A percentile compares a stretch with the other conserved stretches of the same genome.
These are phyloP conservation scores for Solanum bulbocastanum DNA, from an alignment of 257 asterid species.

Conservation along the genomic window DNA sequence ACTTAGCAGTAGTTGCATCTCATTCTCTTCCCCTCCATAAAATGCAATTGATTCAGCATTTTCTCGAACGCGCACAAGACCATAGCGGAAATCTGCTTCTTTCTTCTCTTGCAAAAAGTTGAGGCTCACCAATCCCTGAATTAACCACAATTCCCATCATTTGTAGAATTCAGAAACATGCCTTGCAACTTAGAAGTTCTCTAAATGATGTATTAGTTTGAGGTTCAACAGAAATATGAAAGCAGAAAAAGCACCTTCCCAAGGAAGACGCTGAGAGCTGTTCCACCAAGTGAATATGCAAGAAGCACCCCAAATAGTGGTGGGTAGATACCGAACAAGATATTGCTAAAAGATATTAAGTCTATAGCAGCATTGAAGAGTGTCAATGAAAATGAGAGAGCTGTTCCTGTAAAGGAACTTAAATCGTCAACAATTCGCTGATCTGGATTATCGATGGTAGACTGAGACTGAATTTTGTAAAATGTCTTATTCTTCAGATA, in stretches of 20 bases:
- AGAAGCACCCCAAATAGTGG: slow-evolving; percentile 80
- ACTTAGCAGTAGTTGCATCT: slow-evolving; percentile 66
- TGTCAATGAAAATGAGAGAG: slow-evolving; percentile 75
- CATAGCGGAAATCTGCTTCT: slow-evolving; percentile 88
- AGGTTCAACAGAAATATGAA: not conserved
- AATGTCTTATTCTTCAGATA: slow-evolving; percentile 70
- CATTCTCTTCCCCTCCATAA: slow-evolving; percentile 89
- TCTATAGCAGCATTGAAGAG: slow-evolving; percentile 80
- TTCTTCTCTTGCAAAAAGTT: slow-evolving; percentile 94
- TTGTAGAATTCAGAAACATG: not conserved
- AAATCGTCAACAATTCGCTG: slow-evolving; percentile 93
- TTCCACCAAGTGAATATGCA: slow-evolving; percentile 79
- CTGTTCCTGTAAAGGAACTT: slow-evolving; percentile 85
- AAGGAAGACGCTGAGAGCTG: slow-evolving; percentile 73
- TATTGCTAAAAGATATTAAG: slow-evolving; percentile 89
- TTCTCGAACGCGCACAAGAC: slow-evolving; percentile 84
- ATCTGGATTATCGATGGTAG: slow-evolving; percentile 85
- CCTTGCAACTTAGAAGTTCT: not conserved
- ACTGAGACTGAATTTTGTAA: slow-evolving; percentile 80
- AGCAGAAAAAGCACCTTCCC: slow-evolving; percentile 56
- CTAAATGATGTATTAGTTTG: not conserved
- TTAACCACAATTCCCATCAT: slow-evolving; percentile 3
- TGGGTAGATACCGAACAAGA: slow-evolving; percentile 80
- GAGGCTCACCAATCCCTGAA: slow-evolving; percentile 63
- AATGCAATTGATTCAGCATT: slow-evolving; percentile 97